These are phyloP conservation scores for Beta lomatogona DNA, from an alignment of 179 eudicot species.

Conservation along the genomic window DNA sequence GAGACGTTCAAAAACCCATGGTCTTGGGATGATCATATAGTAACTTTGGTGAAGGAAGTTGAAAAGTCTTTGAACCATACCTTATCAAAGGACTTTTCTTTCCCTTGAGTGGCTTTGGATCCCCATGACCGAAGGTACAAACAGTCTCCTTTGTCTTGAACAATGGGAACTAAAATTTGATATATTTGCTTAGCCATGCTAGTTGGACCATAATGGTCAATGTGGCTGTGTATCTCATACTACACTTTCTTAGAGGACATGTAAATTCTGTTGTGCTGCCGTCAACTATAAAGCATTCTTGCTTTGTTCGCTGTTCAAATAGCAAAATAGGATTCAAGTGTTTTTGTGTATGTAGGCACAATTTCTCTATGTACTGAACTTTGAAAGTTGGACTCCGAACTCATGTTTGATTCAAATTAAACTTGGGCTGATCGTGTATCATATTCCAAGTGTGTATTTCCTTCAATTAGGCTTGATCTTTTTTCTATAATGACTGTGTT, in stretches of 20 bases:
- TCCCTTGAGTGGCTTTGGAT: background rate
- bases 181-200: background rate
- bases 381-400: background rate
- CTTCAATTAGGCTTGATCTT: background rate
- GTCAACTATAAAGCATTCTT: conserved; percentile 3
- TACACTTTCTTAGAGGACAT: background rate
- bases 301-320: background rate
- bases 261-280: background rate
- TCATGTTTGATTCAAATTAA: background rate
- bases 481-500: background rate
- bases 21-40: background rate
- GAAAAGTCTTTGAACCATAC: background rate
- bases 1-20: background rate
- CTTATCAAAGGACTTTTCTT: background rate
- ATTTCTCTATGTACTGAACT: background rate
- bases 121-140: background rate
- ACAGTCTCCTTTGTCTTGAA: background rate
- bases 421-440: background rate
- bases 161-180: background rate
- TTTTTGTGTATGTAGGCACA: background rate
- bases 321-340: background rate
- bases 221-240: background rate
- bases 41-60: background rate
- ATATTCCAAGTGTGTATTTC: background rate
- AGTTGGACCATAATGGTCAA: background rate